Base-by-base conservation (phyloP, 2,329 filamentous ascomycete genomes). In the Botrytis squamosa region DNA sequence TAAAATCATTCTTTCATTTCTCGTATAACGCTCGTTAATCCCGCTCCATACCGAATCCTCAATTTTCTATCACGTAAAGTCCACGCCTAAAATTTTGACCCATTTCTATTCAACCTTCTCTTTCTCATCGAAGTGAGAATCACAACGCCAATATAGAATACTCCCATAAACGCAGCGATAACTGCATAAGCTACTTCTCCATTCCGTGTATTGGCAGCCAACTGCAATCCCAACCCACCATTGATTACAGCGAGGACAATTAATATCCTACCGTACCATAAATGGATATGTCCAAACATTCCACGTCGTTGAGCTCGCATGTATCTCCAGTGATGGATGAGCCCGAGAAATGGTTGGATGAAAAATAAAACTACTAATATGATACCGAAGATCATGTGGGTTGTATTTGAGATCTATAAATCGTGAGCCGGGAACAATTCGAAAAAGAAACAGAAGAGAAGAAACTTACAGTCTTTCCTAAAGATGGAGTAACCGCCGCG, bases 221-320 rank as follows among this genome's bases (percentile, higher is more conserved):
- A 82, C 76, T 85, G 75, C 42, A 92, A 82, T 5, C 90, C 90
- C 6, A 92, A 81, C 0, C 89, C 90, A 72, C 90, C 90, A 77
- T 92, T 92, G 77, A 91, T 80, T 63, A 91, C 84, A 40, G 88
- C 90, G 4, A 91, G 79, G 29, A 87, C 72, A 75, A 92, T 87
- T 62, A 91, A 80, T 1, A 83, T 77, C 29, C 90, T 86, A 20
- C 90, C 90, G 77, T 86, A 89, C 88, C 88, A 91, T 76, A 90
- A 86, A 79, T 92, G 90, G 1, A 83, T 79, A 76, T 90, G 82
- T 75, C 88, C 89, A 75, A 90, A 79, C 59, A 83, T 25, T 10
- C 86, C 86, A 52, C 89, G 87, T 40, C 78, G 63, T 70, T 84
- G 81, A 71, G 85, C 80, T 78, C 84, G 84, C 73, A 84, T 77